Evolutionary conservation across 2,329 filamentous ascomycete species (phyloP), one percentile per base, ranked within the genome.

Genomic region (Fusarium fujikuroi): DNA sequence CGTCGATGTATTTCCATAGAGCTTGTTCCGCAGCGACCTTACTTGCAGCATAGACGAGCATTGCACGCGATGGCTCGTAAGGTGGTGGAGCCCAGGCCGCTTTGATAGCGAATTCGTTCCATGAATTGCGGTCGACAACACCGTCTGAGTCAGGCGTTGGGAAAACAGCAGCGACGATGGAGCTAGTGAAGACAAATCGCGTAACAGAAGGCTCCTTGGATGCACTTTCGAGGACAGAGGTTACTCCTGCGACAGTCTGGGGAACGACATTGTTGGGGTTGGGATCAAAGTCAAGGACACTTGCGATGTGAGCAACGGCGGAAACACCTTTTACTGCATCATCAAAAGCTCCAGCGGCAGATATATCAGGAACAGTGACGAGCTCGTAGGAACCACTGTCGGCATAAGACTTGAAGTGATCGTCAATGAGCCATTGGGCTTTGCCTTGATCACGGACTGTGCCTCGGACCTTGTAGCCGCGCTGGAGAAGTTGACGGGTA

Each of bases 241-340:
- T 73, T 1, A 80, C 79, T 10, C 82, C 82, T 1, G 74, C 68
- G 10, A 85, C 75, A 1, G 81, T 83, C 1, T 79, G 78, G 0
- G 82, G 79, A 23, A 89, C 84, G 14, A 86, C 83, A 1, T 80
- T 72, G 18, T 85, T 78, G 3, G 85, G 84, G 21, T 87, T 78
- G 0, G 81, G 75, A 8, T 78, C 78, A 52, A 84, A 83, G 2
- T 77, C 79, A 4, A 85, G 66, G 23, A 84, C 80, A 21, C 83
- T 81, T 1, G 87, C 86, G 15, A 85, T 79, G 66, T 88, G 86
- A 21, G 83, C 79, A 54, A 88, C 80, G 8, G 83, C 84, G 4
- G 81, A 77, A 25, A 81, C 80, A n/a, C 82, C 85, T 15, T 67
- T 70, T 3, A 66, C 47, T 10, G 58, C 66, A 5, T 72, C 64